Base-by-base conservation (phyloP, 2,329 filamentous ascomycete genomes). In the Sclerotinia borealis region DNA sequence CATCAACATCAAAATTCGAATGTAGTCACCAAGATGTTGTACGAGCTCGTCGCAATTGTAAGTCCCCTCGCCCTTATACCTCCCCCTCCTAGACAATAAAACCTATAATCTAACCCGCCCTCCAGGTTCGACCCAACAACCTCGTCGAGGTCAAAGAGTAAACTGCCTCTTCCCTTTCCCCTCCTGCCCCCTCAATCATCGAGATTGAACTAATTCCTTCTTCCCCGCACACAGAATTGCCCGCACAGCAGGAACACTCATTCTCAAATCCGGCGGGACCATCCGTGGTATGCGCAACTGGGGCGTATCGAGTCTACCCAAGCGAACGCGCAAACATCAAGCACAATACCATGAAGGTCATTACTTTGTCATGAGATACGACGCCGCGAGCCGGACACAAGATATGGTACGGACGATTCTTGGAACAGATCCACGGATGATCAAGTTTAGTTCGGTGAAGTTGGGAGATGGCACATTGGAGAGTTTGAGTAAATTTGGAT, bases 321-420 rank as follows among this genome's bases (percentile, higher is more conserved):
- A 87, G 70, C 86, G 91, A 66, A 83, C 88, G 64, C 88, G 87
- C 66, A 88, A 89, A 74, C 88, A 96, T 77, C 92, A 97, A 79
- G 86, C 89, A 71, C 87, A 86, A 69, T 89, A 98, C 83, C 85
- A 85, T 68, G 84, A 87, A 70, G 95, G 95, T 62, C 93, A 98
- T 80, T 96, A 99, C 83, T 99, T 99, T 77, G 90, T 96, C 74
- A 91, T 99, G 90, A 91, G 95, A 71, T 99, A 96, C 81, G 95
- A 99, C 76, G 80, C 89, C 63, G 89, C 87, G 65, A 79, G 87
- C 9, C 77, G 80, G 58, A 88, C 90, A 9, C 93, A 98, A 77
- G 80, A 90, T 68, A 81, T 86, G 49, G 84, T 99, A 47, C 84
- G 88, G 66, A 83, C 83, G 65, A 93, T 90, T 22, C 82, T 99